Percentiles rank a stretch among this genome's conserved stretches.
These are phyloP conservation scores for Cymbopogon citratus DNA, from an alignment of 176 grass and related monocot genomes.

Conservation along the genomic window DNA sequence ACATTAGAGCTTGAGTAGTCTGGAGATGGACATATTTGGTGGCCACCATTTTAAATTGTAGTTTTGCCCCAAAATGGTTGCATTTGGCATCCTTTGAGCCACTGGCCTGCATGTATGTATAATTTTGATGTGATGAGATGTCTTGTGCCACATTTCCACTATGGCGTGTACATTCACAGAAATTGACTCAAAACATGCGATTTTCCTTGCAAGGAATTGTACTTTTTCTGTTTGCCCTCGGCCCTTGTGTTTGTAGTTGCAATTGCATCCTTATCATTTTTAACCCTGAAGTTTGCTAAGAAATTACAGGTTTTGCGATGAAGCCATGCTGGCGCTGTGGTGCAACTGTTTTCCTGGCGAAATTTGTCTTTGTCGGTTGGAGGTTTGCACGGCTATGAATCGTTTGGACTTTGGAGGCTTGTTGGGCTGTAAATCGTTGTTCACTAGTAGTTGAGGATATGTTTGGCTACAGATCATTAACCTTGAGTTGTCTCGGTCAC, in stretches of 20 bases:
- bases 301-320: not conserved
- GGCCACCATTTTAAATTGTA: slow-evolving; percentile 11
- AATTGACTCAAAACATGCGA: not conserved
- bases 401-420: too few relatives aligned
- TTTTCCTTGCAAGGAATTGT: not conserved
- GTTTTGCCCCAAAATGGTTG: not conserved
- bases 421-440: not conserved
- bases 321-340: not conserved
- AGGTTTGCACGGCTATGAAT: too few relatives aligned
- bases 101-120: slow-evolving; percentile 2
- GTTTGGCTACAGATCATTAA: not conserved
- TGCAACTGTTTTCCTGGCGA: not conserved
- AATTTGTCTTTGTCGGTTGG: too few relatives aligned
- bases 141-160: not conserved
- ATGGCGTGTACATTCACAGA: not conserved
- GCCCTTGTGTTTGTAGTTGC: not conserved
- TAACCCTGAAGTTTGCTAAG: not conserved
- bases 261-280: not conserved
- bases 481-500: not conserved
- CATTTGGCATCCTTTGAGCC: not conserved
- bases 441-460: not conserved
- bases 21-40: slow-evolving; percentile 20
- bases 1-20: not conserved
- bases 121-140: not conserved
- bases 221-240: not conserved